Evolutionary conservation across 2,329 filamentous ascomycete species (phyloP), one percentile per base, ranked within the genome.

Genomic region (Colletotrichum orbiculare): DNA sequence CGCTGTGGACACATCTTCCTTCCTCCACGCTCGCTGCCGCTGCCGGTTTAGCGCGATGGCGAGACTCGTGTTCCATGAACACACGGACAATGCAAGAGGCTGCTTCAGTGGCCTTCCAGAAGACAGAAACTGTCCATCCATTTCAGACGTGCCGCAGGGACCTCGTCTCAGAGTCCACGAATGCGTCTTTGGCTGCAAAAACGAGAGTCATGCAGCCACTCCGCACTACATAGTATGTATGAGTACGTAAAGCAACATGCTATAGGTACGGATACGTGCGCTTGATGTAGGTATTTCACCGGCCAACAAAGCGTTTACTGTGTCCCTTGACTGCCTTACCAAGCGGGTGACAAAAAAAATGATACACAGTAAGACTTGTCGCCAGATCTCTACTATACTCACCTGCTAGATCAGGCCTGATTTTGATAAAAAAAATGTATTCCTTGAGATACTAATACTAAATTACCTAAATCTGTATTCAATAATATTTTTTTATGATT

Each of bases 141-240:
- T 42, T 59, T 25, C 35, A 39, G 47, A 8, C 41, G 25, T 43
- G n/a, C 60, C 34, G 54, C 60, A 41, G 38, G 15, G 46, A 45
- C 57, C 57, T 54, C 35, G 43, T 57, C 49, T 50, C 53, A 50
- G 46, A 50, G 15, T 45, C 38, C 8, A 34, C 10, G 39, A 49
- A 15, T 35, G 38, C 48, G 35, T 41, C 38, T 17, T 49, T 38
- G 39, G 47, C 59, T 46, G 53, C 41, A 43, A 43, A 53, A 45
- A 39, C 38, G 37, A 47, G 54, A 62, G 59, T 42, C 53, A 63
- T 62, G 52, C 63, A 41, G 3, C 38, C 6, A n/a, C 13, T 12
- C 8, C 42, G 10, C 42, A 45, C 11, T n/a, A 13, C 11, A 17
- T 17, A 17, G 17, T 17, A 17, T 17, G 25, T 25, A 5, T 25